A percentile compares a stretch with the other conserved stretches of the same genome.
Conservation (phyloP, 1,284 basidiomycete genomes). For the Agroathelia rolfsii region DNA sequence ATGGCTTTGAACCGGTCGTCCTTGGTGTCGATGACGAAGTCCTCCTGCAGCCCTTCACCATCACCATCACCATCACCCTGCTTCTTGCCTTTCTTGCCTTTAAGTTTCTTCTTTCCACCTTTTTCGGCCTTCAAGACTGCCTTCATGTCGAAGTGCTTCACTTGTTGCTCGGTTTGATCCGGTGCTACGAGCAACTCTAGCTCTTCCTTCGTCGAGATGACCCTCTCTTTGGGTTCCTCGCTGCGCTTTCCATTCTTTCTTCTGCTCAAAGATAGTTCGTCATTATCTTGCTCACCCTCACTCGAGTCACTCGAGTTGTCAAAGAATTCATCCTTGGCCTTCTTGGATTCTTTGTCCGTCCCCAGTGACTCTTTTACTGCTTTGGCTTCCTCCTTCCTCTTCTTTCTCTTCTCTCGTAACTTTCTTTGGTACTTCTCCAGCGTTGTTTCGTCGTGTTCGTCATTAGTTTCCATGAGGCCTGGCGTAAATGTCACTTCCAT, state of each 20-base stretch:
- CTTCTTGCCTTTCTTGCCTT: constrained; percentile 35
- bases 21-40: constrained; percentile 78
- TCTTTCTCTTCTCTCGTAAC: constrained; percentile 77
- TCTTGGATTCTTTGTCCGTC: constrained; percentile 16
- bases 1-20: constrained; percentile 85
- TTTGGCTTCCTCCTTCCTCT: constrained; percentile 63
- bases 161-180: constrained; percentile 42
- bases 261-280: constrained; percentile 16
- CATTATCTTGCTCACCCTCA: constrained; percentile 26
- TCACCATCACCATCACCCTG: constrained; percentile 32
- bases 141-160: constrained; percentile 87
- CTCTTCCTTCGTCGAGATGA: constrained; percentile 44
- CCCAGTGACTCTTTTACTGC: constrained; percentile 21
- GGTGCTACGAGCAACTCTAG: constrained; percentile 55
- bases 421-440: constrained; percentile 80
- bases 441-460: constrained; percentile 67
- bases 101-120: constrained; percentile 41
- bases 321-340: constrained; percentile 49
- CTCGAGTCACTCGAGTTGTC: constrained; percentile 33
- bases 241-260: constrained; percentile 17
- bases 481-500: constrained; percentile 94
- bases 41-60: constrained; percentile 56
- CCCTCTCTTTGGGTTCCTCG: constrained; percentile 9
- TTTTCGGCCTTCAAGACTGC: constrained; percentile 85
- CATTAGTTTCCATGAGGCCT: constrained; percentile 52